Base-by-base conservation (phyloP, 768 basidiomycete species). In the Brasilioporus rufonigricans region DNA sequence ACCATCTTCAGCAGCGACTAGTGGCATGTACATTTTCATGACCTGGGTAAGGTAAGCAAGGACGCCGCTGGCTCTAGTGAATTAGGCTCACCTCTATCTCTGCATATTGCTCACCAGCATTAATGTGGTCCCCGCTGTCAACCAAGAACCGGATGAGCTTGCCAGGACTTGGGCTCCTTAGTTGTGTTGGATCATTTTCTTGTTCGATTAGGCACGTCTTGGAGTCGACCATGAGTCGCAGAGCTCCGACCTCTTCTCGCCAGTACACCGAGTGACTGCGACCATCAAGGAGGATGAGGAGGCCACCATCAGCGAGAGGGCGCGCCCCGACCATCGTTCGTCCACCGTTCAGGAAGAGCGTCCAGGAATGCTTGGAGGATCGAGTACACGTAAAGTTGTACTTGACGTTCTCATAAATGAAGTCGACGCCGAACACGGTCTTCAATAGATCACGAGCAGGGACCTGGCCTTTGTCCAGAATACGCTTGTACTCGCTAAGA, bases 11-110 rank as follows among this genome's bases (percentile, higher is more conserved):
- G 89, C 83, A 6, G 94, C 93, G 52, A 92, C 85, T 52, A 99
- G 83, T 4, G 94, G 94, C 96, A 99, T 97, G 73, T 97, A 97
- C 97, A 98, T 99, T 78, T 99, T 98, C 93, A 97, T 95, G 57
- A 93, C 91, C 88, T 89, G 50, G 7, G 16, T 7, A 55, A 38
- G 52, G 38, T 64, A 33, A 60, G 41, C 24, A 36, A 38, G 10
- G 3, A 33, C 11, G 49, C 7, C 38, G 27, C 21, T 24, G n/a
- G 33, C 46, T 18, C 45, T 31, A 56, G 1, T 1, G 43, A n/a
- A 43, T 49, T 50, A 27, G 7, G 61, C 80, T 51, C 60, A 91
- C 91, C 81, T 98, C 97, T 43, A 99, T 98, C 69, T 99, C 97
- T 48, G 97, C 97, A 71, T 98, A 98, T 55, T 91, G 88, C 58